Evolutionary conservation across 257 asterid species (phyloP).

Genomic region (Jasminum sambac): DNA sequence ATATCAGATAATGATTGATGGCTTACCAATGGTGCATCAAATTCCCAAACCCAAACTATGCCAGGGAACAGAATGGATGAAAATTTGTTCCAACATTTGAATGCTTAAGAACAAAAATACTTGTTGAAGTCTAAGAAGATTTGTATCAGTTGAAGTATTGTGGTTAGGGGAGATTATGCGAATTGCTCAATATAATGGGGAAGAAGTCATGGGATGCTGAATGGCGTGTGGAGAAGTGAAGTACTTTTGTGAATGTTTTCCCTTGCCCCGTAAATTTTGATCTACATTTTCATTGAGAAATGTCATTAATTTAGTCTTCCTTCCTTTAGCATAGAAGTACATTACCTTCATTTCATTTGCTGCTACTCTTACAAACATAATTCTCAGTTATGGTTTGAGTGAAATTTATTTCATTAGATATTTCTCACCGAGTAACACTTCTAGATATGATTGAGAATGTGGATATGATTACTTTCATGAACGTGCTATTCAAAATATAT

Average conservation of each 20-base stretch:
- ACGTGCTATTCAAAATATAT: slow-evolving; percentile 11
- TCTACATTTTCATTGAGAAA: background rate
- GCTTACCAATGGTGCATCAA: background rate
- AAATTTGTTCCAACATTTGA: background rate
- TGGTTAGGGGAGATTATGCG: background rate
- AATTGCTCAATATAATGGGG: background rate
- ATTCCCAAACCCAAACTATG: background rate
- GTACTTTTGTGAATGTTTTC: background rate
- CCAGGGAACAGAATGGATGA: background rate
- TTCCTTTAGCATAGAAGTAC: background rate
- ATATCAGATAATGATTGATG: background rate
- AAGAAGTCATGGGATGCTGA: background rate
- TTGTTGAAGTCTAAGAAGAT: background rate
- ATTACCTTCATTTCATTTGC: background rate
- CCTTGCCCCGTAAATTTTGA: background rate
- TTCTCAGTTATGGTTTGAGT: background rate
- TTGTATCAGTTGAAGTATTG: background rate
- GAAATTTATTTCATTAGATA: background rate
- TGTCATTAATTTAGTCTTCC: background rate
- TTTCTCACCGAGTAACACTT: background rate
- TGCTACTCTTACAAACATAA: background rate
- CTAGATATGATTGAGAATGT: background rate
- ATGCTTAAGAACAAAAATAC: background rate
- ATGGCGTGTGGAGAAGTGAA: background rate
- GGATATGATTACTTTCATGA: slow-evolving; percentile 8